These are phyloP conservation scores for Ganoderma resinaceum DNA, from an alignment of 1,284 basidiomycete species.

Conservation along the genomic window DNA sequence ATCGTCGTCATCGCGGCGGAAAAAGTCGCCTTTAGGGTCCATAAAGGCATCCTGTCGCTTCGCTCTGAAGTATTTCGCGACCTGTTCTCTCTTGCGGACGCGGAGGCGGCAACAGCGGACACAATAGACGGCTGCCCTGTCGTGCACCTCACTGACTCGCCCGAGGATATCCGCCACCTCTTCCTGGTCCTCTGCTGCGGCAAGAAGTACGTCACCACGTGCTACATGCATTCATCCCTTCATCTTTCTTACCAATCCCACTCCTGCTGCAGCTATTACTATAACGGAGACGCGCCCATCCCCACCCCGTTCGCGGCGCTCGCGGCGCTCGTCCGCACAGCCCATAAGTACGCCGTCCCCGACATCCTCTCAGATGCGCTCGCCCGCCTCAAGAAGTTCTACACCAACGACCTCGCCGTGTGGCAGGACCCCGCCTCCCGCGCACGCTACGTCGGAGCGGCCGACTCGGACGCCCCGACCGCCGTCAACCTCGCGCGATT, in stretches of 20 bases:
- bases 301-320: slow-evolving; percentile 11
- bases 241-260: neutral
- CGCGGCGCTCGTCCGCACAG: slow-evolving; percentile 21
- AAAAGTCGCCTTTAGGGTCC: slow-evolving; percentile 21
- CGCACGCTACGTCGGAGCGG: neutral
- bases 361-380: slow-evolving; percentile 19
- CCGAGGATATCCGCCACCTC: slow-evolving; percentile 25
- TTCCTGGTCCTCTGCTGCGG: slow-evolving; percentile 21
- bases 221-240: neutral
- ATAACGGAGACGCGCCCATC: slow-evolving; percentile 4
- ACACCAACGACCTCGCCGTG: slow-evolving; percentile 8
- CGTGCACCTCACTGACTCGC: slow-evolving; percentile 25
- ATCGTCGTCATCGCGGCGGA: slow-evolving; percentile 16
- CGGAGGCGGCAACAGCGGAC: slow-evolving; percentile 12
- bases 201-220: slow-evolving; percentile 20
- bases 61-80: slow-evolving; percentile 31
- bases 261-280: slow-evolving; percentile 21
- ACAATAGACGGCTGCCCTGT: slow-evolving; percentile 25
- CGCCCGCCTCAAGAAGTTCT: slow-evolving; percentile 19
- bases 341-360: slow-evolving; percentile 26
- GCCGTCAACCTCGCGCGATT: slow-evolving; percentile 15
- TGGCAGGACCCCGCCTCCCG: slow-evolving; percentile 9
- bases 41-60: slow-evolving; percentile 25
- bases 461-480: slow-evolving; percentile 2
- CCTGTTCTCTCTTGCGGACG: slow-evolving; percentile 25